Conservation (phyloP, 2,329 filamentous ascomycete genomes). For the Hypoxylon rubiginosum region DNA sequence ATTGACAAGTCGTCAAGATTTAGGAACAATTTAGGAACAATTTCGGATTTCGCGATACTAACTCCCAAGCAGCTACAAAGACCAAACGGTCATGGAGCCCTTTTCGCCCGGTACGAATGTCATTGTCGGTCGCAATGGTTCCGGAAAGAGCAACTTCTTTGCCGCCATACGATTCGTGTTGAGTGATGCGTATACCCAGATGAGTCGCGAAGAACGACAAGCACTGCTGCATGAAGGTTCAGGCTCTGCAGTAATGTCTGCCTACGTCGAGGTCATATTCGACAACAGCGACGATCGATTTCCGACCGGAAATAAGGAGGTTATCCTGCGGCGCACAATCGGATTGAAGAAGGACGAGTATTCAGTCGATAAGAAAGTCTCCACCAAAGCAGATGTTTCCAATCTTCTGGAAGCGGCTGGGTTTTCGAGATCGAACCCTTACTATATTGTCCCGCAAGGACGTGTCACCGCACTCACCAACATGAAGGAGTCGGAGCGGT, state of each 20-base stretch:
- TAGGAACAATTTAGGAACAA: constrained; percentile 26
- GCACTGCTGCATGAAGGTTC: constrained; percentile 98
- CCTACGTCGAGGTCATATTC: constrained; percentile 99
- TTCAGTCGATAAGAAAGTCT: constrained; percentile 95
- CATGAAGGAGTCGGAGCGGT: constrained; percentile 95
- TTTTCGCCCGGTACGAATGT: constrained; percentile 98
- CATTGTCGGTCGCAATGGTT: constrained; percentile 98
- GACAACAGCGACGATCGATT: constrained; percentile 98
- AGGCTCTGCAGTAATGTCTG: constrained; percentile 97
- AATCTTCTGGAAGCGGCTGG: constrained; percentile 95
- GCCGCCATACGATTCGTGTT: constrained; percentile 98
- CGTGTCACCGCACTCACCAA: constrained; percentile 96
- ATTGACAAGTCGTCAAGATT: constrained; percentile 40
- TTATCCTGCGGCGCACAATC: constrained; percentile 92
- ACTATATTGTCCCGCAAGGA: constrained; percentile 98
- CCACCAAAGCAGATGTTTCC: constrained; percentile 93
- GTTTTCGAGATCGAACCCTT: constrained; percentile 96
- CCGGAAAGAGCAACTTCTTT: constrained; percentile 99
- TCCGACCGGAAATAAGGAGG: constrained; percentile 90
- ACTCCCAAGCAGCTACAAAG: constrained; percentile 83
- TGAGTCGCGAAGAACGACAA: constrained; percentile 95
- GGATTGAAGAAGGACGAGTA: constrained; percentile 99
- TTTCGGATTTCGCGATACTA: constrained; percentile 38
- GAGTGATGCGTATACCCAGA: constrained; percentile 95
- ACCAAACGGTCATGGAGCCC: constrained; percentile 97